These are phyloP conservation scores for Pythium rhizo-oryzae DNA, from an alignment of 352 stramenopile genomes.

Conservation along the genomic window DNA sequence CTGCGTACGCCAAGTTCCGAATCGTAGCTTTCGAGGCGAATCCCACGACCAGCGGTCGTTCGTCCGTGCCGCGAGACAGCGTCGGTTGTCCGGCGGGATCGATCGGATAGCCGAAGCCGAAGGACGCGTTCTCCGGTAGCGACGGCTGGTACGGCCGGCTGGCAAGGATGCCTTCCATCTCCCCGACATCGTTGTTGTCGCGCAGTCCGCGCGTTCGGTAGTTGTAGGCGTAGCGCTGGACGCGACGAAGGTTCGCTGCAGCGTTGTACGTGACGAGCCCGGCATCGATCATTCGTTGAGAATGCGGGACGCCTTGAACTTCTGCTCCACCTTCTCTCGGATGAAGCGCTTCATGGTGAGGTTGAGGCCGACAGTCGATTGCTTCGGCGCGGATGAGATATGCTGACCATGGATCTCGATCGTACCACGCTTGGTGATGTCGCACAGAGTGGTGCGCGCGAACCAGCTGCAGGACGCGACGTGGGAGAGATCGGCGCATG, in stretches of 20 bases:
- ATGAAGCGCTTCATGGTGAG: slow-evolving; percentile 17
- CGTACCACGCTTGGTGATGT: slow-evolving; percentile 2
- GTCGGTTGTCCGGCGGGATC: not conserved
- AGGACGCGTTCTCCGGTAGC: not conserved
- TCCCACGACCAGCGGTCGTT: not conserved
- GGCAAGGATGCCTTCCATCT: not conserved
- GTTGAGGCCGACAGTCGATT: slow-evolving; percentile 1
- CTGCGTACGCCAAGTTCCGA: not conserved
- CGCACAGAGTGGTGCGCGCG: slow-evolving; percentile 2
- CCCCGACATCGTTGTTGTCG: slow-evolving; percentile 16
- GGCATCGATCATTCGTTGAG: slow-evolving; percentile 21
- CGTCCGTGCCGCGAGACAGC: not conserved
- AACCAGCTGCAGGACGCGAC: slow-evolving; percentile 2
- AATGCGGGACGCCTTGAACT: slow-evolving; percentile 12
- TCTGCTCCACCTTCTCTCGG: not conserved
- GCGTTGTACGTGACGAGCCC: not conserved
- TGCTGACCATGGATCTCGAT: slow-evolving; percentile 4
- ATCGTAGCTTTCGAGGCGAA: not conserved
- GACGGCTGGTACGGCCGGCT: not conserved
- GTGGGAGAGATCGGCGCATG: not conserved
- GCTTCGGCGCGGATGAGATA: not conserved
- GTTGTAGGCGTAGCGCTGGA: slow-evolving; percentile 2
- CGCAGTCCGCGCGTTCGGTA: slow-evolving; percentile 10
- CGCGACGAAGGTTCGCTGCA: not conserved
- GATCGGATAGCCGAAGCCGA: not conserved